A percentile compares a stretch with the other conserved stretches of the same genome.
Conservation (phyloP, 2,329 filamentous ascomycete genomes). For the Ophiostoma fasciatum region DNA sequence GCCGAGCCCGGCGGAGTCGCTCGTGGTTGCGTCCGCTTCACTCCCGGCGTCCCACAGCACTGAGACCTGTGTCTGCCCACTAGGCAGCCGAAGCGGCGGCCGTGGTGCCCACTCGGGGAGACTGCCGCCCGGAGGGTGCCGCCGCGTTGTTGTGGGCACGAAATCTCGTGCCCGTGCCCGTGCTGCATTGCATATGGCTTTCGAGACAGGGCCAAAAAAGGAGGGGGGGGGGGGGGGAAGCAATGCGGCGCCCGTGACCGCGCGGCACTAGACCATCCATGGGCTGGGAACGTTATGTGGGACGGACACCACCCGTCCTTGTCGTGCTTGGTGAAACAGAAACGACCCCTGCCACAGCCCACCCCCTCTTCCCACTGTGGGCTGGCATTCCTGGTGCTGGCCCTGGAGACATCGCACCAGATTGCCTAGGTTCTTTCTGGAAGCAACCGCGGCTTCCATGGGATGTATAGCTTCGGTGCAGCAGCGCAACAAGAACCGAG, state of each 20-base stretch:
- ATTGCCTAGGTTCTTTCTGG: constrained; percentile 5
- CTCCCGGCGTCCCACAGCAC: too few relatives aligned
- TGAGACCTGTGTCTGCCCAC: too few relatives aligned
- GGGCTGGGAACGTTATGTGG: constrained; percentile 5
- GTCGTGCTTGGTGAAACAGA: constrained; percentile 34
- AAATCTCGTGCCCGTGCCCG: too few relatives aligned
- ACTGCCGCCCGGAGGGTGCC: too few relatives aligned
- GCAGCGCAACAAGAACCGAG: background rate
- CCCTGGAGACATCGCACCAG: background rate
- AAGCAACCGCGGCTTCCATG: constrained; percentile 8
- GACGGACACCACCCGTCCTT: constrained; percentile 7
- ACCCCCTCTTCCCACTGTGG: constrained; percentile 16
- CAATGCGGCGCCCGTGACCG: constrained; percentile 2
- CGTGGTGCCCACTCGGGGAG: too few relatives aligned
- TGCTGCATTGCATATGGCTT: too few relatives aligned
- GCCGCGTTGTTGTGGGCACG: too few relatives aligned
- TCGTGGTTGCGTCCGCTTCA: too few relatives aligned
- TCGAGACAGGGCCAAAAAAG: background rate
- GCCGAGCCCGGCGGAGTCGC: too few relatives aligned
- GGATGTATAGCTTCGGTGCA: background rate
- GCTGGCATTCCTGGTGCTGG: constrained; percentile 1
- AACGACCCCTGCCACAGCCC: constrained; percentile 33
- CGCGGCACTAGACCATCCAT: constrained; percentile 4
- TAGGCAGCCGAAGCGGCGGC: too few relatives aligned
- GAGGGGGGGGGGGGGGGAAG: background rate